phyloP scores from a whole-genome alignment of 495 filamentous ascomycete genomes.

The Copromyces sp. region DNA sequence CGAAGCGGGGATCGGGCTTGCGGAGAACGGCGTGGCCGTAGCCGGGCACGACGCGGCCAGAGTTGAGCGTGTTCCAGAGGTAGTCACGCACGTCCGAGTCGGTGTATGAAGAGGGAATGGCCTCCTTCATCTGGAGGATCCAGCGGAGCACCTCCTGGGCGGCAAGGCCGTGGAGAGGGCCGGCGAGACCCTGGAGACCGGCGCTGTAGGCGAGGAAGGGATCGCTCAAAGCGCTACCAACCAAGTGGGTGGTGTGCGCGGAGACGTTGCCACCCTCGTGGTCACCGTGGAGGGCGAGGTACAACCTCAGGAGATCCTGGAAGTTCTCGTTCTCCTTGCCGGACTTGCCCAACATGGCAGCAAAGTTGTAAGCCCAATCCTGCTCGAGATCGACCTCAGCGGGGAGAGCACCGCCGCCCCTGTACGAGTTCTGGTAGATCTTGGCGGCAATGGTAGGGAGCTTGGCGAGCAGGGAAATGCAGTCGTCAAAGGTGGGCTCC shows the following conservation, averaged over 20 bases:
- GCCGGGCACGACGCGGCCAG: slow-evolving; percentile 88
- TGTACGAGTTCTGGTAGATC: slow-evolving; percentile 87
- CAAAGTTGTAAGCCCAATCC: slow-evolving; percentile 98
- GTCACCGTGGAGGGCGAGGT: slow-evolving; percentile 93
- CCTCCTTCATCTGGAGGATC: slow-evolving; percentile 87
- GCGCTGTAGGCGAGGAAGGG: slow-evolving; percentile 94
- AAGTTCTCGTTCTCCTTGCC: slow-evolving; percentile 82
- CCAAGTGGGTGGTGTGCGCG: slow-evolving; percentile 92
- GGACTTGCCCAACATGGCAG: slow-evolving; percentile 87
- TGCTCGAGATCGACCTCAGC: slow-evolving; percentile 69
- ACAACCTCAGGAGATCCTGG: slow-evolving; percentile 86
- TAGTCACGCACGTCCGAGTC: slow-evolving; percentile 74
- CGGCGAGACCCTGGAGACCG: slow-evolving; percentile 88
- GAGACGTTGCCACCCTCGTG: slow-evolving; percentile 98
- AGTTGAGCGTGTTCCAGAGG: slow-evolving; percentile 87
- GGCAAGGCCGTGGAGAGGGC: slow-evolving; percentile 70
- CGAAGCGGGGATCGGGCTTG: slow-evolving; percentile 92
- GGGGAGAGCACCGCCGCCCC: slow-evolving; percentile 64
- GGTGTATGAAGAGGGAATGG: slow-evolving; percentile 67
- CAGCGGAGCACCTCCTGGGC: slow-evolving; percentile 96
- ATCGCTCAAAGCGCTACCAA: slow-evolving; percentile 90
- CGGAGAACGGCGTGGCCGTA: slow-evolving; percentile 98
- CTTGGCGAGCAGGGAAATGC: slow-evolving; percentile 87
- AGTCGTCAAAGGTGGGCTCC: slow-evolving; percentile 97
- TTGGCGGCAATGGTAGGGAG: slow-evolving; percentile 93